Evolutionary conservation across 371 early-diverging fungal genomes (phyloP), one percentile per base, ranked within the genome.

Genomic region (Haplosporangium sp.): DNA sequence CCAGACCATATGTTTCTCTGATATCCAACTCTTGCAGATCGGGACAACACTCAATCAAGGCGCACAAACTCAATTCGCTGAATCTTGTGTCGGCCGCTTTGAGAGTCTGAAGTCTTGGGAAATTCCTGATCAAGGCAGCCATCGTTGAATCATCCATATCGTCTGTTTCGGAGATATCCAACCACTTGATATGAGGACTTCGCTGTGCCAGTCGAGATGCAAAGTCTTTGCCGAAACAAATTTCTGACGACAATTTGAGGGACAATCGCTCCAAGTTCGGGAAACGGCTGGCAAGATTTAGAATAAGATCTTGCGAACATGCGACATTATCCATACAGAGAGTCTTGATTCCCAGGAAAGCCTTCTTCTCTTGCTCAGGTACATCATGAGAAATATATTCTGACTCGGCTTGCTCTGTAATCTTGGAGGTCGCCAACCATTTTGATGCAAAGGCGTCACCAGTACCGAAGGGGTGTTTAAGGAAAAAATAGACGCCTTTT

Each of bases 291-390:
- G 59, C 39, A 19, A 59, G 59, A 19, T 59, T 59, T 19, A 59
- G 17, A 38, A 59, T 59, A 39, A 59, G 59, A 59, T 59, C 59
- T 7, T 59, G 59, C 17, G 59, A 59, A 40, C 59, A 59, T 40
- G 59, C 59, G 39, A 59, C 59, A 39, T 59, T 39, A 59, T 59
- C 59, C 59, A 59, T 59, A 40, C 38, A 38, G 59, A 59, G 59
- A 40, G 40, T 59, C 59, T 10, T 59, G 59, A 59, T 59, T 59
- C 59, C 3, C 39, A n/a, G 8, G 59, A 59, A 59, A 57, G 53
- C 20, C 59, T 39, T 59, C 39, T 59, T 59, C 59, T 59, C 59
- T 19, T 59, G 59, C 39, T 9, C 59, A 3, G 59, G 40, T 17
- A 48, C 48, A 48, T 48, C 48, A 10, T 48, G 48, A 0, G 48